phyloP scores from a whole-genome alignment of 139 green algal species.

The Bryopsis sp. region DNA sequence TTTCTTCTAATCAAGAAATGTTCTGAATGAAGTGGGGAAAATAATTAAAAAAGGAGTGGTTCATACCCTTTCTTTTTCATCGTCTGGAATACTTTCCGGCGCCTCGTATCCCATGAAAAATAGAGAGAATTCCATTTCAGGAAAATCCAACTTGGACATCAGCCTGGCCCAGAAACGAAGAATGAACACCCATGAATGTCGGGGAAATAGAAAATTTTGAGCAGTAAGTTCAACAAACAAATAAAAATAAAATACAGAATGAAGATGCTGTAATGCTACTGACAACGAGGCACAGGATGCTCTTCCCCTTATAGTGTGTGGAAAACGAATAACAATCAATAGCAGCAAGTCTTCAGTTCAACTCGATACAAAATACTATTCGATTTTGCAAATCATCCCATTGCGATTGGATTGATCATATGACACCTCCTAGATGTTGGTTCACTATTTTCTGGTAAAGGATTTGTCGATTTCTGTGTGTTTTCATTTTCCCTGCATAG shows the following conservation, averaged over 20 bases:
- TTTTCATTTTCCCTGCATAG: background rate
- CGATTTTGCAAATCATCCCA: too few species aligned
- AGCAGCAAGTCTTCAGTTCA: too few species aligned
- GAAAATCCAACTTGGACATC: constrained; percentile 66
- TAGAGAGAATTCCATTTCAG: constrained; percentile 67
- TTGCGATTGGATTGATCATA: too few species aligned
- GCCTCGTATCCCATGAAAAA: constrained; percentile 73
- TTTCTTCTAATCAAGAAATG: background rate
- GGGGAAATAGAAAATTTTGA: background rate
- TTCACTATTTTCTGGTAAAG: too few species aligned
- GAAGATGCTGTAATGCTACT: background rate
- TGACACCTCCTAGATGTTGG: too few species aligned
- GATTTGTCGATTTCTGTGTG: too few species aligned
- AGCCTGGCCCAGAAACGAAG: constrained; percentile 31
- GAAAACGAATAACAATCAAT: background rate
- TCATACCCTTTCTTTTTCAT: constrained; percentile 38
- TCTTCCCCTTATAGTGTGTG: too few species aligned
- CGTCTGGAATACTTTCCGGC: constrained; percentile 46
- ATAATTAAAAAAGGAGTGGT: background rate
- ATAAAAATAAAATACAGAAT: background rate
- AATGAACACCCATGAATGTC: too few species aligned
- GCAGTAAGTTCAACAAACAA: background rate
- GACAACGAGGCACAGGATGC: too few species aligned
- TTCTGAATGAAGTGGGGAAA: too few species aligned
- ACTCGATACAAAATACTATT: too few species aligned